Base-by-base conservation (phyloP, 208 protist genomes). In the Leishmania aethiopica region DNA sequence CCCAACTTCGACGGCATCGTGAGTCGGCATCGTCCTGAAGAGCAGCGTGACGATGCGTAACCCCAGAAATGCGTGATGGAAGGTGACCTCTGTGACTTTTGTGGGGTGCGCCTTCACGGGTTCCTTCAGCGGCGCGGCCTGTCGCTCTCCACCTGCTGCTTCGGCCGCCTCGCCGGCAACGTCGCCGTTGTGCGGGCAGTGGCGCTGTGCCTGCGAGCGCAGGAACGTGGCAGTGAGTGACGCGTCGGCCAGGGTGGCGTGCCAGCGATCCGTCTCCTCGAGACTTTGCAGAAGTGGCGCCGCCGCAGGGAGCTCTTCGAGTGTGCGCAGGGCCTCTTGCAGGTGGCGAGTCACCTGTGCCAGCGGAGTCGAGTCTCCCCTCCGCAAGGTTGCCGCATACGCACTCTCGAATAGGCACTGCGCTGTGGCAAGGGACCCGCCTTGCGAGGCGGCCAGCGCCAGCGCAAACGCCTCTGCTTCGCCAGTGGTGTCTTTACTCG, bases 381-480 rank as follows among this genome's bases (percentile, higher is more conserved):
- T 69, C n/a, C 73, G 67, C 69, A 78, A 32, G 19, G 76, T 75
- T 6, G 78, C 64, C 8, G 64, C 53, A 73, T 83, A 86, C 35
- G 84, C 77, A 45, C 89, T 84, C 64, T 88, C 80, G 67, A 94
- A 80, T 2, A 95, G 79, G 40, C 83, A 78, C 62, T 89, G 88
- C 15, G 92, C 91, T 37, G 81, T 91, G 51, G 86, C 81, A 64
- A 88, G 72, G 7, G 89, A 69, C 71, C 87, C 87, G 15, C 75
- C 76, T 57, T 84, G 75, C 60, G 93, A 79, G 25, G 85, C 84
- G 10, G 78, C 75, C 40, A 96, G 40, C 19, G 94, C 90, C 8
- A 80, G 72, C 32, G 85, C 86, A 82, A 91, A 96, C 37, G 90
- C 85, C 42, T 86, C 86, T 57, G 79, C 73, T 45, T 82, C 78